Percentiles rank a stretch among this genome's conserved stretches.
These are phyloP conservation scores for Cadophora sp. DNA, from an alignment of 2,329 filamentous ascomycete genomes.

Conservation along the genomic window DNA sequence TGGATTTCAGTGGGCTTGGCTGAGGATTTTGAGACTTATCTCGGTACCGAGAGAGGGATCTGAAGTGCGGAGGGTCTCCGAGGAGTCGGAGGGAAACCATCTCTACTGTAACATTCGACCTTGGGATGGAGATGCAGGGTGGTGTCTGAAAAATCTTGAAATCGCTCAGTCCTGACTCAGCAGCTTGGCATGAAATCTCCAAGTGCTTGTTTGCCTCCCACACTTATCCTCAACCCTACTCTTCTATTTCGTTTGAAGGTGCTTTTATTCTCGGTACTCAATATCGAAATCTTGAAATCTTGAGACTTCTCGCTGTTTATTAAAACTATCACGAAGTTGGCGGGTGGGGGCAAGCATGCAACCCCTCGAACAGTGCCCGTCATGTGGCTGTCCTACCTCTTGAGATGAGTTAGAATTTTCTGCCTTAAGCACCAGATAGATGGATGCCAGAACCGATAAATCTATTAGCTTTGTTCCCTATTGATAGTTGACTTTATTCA, in stretches of 20 bases:
- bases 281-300: no score
- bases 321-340: no score
- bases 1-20: background rate
- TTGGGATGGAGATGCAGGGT: no score
- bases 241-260: background rate
- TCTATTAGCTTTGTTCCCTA: no score
- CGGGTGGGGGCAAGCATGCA: no score
- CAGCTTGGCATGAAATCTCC: background rate
- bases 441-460: no score
- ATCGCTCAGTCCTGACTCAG: background rate
- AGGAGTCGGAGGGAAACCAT: no score
- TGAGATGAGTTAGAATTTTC: background rate
- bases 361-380: background rate
- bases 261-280: background rate
- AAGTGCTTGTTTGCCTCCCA: no score
- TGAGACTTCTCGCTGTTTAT: no score
- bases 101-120: no score
- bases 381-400: background rate
- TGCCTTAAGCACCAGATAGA: no score
- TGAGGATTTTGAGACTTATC: background rate
- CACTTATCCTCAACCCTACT: background rate
- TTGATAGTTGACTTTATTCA: no score
- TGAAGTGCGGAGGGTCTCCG: background rate
- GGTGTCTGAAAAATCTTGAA: background rate
- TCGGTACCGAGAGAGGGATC: constrained; percentile 3